These are phyloP conservation scores for Stentor roeselii DNA, from an alignment of 73 alveolate genomes.

Conservation along the genomic window DNA sequence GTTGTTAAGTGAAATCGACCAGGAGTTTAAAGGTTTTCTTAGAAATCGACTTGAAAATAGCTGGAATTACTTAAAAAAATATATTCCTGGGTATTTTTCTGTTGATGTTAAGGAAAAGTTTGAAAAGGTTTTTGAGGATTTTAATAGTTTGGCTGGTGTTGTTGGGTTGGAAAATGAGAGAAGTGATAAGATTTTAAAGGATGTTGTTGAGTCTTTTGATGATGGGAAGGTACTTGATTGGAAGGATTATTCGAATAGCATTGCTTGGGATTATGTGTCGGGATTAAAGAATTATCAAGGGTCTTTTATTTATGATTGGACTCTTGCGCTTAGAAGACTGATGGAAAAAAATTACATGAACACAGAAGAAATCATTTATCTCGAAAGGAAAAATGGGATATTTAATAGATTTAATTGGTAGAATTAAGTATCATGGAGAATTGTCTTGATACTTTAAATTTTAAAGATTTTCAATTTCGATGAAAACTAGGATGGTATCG, in stretches of 20 bases:
- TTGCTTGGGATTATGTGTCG: neutral
- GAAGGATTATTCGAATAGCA: neutral
- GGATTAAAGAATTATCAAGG: neutral
- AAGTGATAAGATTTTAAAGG: neutral
- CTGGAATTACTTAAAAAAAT: neutral
- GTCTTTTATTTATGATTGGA: neutral
- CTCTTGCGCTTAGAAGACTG: neutral
- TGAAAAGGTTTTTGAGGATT: neutral
- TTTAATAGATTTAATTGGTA: too few species aligned
- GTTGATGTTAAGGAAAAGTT: neutral
- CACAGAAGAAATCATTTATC: neutral
- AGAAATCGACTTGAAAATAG: neutral
- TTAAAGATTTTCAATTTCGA: too few species aligned
- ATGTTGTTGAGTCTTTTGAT: neutral
- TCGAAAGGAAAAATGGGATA: neutral
- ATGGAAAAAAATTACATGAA: neutral
- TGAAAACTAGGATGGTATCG: too few species aligned
- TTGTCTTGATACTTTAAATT: too few species aligned
- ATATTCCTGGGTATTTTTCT: neutral
- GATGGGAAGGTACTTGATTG: neutral
- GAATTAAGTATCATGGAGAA: too few species aligned
- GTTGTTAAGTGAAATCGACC: neutral
- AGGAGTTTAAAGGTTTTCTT: neutral
- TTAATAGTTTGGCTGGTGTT: neutral
- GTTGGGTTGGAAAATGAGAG: neutral